Percentiles rank a stretch among this genome's conserved stretches.
Conservation (phyloP, 2,329 filamentous ascomycete species). For the Bipolaris victoriae region DNA sequence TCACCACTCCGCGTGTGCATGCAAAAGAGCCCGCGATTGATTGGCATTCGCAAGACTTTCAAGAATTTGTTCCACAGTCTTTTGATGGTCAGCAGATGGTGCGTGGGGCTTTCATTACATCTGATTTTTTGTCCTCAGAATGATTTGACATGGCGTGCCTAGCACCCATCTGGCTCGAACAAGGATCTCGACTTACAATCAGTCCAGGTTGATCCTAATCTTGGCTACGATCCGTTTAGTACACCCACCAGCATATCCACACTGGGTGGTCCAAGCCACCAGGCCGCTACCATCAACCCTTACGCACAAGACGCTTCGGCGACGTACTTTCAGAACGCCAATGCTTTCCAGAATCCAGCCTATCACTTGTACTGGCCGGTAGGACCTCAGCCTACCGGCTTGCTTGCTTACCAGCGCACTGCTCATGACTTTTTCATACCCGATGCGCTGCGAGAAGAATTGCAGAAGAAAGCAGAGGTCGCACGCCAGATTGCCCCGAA, state of each 20-base stretch:
- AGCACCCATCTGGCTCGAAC: background rate
- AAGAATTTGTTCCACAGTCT: conserved; percentile 62
- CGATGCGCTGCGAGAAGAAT: conserved; percentile 82
- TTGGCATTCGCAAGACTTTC: conserved; percentile 57
- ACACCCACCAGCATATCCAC: conserved; percentile 43
- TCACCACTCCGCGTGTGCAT: conserved; percentile 53
- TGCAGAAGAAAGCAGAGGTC: conserved; percentile 87
- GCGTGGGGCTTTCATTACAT: conserved; percentile 34
- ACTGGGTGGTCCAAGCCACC: conserved; percentile 45
- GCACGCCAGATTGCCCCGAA: conserved; percentile 83
- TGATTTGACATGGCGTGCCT: background rate
- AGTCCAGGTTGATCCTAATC: conserved; percentile 42
- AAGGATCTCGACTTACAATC: conserved; percentile 9
- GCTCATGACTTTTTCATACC: conserved; percentile 92
- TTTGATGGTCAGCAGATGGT: conserved; percentile 59
- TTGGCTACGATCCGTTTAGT: conserved; percentile 55
- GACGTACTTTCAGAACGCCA: conserved; percentile 68
- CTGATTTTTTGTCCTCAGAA: background rate
- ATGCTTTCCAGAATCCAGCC: conserved; percentile 60
- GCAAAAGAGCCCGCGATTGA: conserved; percentile 56
- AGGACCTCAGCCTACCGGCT: conserved; percentile 79
- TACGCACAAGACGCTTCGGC: conserved; percentile 76
- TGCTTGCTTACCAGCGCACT: conserved; percentile 83
- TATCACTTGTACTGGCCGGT: conserved; percentile 93
- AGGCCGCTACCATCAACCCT: conserved; percentile 60